Conservation (phyloP, 78 protist species). For the Isochrysis galbana region DNA sequence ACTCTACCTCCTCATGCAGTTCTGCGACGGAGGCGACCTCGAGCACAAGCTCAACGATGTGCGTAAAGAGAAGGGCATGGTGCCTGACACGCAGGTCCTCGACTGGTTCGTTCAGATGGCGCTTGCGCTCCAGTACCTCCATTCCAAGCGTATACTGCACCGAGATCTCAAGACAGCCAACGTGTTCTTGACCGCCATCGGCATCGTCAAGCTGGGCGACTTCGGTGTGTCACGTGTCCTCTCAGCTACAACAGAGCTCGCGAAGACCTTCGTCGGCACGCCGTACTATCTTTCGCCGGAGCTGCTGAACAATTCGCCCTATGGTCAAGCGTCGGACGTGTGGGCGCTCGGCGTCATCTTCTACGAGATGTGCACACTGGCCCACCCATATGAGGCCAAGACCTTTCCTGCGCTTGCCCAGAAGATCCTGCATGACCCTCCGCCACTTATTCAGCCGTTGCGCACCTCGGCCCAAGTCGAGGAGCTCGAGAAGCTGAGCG, state of each 20-base stretch:
- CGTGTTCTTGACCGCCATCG: neutral
- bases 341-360: neutral
- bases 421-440: neutral
- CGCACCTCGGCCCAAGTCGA: neutral
- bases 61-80: neutral
- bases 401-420: neutral
- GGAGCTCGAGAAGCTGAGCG: neutral
- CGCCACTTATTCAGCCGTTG: neutral
- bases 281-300: constrained; percentile 53
- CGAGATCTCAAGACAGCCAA: constrained; percentile 20
- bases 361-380: neutral
- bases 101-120: constrained; percentile 24
- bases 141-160: neutral
- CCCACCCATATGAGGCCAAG: neutral
- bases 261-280: constrained; percentile 61
- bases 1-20: constrained; percentile 25
- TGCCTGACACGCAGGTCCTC: neutral
- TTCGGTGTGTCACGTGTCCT: constrained; percentile 39
- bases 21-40: constrained; percentile 32
- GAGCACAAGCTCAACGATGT: neutral
- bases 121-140: constrained; percentile 31
- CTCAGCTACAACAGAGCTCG: neutral
- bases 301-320: neutral
- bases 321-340: neutral
- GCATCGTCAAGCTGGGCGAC: constrained; percentile 16